Conservation (phyloP, 2,329 filamentous ascomycete species). For the Grosmannia serpens region DNA sequence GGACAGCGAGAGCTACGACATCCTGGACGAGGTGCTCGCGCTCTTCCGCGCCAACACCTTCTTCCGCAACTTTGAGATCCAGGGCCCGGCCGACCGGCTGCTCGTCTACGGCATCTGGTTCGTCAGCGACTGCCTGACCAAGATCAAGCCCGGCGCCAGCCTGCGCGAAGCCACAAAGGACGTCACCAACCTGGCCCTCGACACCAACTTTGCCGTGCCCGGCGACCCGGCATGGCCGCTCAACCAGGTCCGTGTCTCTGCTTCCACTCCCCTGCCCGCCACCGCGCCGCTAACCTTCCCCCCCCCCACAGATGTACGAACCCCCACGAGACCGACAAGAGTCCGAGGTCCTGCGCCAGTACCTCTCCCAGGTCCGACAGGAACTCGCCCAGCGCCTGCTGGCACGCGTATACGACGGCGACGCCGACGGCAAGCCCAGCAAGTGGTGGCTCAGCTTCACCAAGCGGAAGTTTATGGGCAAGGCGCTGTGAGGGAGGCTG, state of each 20-base stretch:
- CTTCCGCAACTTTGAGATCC: conserved; percentile 99
- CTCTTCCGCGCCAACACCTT: conserved; percentile 97
- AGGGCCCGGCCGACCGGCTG: conserved; percentile 85
- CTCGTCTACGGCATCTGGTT: conserved; percentile 96
- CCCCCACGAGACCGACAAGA: conserved; percentile 76
- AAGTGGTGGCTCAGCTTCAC: conserved; percentile 99
- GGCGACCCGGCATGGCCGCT: conserved; percentile 87
- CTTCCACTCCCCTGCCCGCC: no score
- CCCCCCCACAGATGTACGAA: conserved; percentile 88
- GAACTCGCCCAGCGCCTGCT: conserved; percentile 76
- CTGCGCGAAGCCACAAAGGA: conserved; percentile 55
- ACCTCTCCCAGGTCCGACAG: conserved; percentile 85
- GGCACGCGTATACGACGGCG: conserved; percentile 74
- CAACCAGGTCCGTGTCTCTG: conserved; percentile 54
- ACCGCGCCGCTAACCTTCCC: not conserved
- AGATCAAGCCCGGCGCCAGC: conserved; percentile 66
- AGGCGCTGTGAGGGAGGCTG: conserved; percentile 50
- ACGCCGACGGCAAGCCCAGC: conserved; percentile 54
- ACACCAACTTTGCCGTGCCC: conserved; percentile 85
- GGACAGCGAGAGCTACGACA: conserved; percentile 88
- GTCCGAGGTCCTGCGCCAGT: conserved; percentile 78
- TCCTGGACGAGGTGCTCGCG: conserved; percentile 82
- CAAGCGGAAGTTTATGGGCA: conserved; percentile 99
- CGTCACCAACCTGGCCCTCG: conserved; percentile 80
- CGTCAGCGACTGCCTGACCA: conserved; percentile 77